Conservation (phyloP, 805 yeast genomes). For the Cyberlindnera veronae region DNA sequence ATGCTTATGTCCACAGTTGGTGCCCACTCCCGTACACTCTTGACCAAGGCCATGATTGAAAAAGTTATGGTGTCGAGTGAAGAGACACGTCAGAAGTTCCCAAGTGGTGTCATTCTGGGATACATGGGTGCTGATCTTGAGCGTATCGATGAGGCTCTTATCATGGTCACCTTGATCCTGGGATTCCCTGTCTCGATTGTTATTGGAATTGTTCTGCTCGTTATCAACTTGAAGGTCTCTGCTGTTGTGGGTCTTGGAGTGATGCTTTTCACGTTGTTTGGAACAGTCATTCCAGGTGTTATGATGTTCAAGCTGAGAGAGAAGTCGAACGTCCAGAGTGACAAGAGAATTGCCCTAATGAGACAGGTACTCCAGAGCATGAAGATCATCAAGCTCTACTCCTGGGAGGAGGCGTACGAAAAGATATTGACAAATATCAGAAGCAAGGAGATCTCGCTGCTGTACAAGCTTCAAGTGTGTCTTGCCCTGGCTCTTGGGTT, state of each 20-base stretch:
- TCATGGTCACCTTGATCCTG: constrained; percentile 50
- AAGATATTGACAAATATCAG: constrained; percentile 49
- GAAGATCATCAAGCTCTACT: constrained; percentile 71
- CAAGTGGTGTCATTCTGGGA: constrained; percentile 67
- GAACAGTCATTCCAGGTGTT: constrained; percentile 42
- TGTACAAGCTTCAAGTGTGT: constrained; percentile 53
- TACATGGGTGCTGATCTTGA: constrained; percentile 76
- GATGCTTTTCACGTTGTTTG: constrained; percentile 35
- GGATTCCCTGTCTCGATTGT: constrained; percentile 53
- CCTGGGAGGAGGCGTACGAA: constrained; percentile 81
- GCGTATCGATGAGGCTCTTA: constrained; percentile 69
- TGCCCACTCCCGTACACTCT: constrained; percentile 59
- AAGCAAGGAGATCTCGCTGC: constrained; percentile 49
- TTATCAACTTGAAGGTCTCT: constrained; percentile 63
- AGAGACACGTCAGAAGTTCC: constrained; percentile 51
- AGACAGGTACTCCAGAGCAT: constrained; percentile 57
- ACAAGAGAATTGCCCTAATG: constrained; percentile 52
- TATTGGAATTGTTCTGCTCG: constrained; percentile 54
- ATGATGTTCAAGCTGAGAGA: constrained; percentile 44
- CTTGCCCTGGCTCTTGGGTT: constrained; percentile 52
- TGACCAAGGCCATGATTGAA: constrained; percentile 64
- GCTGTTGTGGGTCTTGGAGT: constrained; percentile 62
- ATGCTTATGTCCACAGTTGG: constrained; percentile 57
- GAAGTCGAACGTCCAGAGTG: constrained; percentile 53
- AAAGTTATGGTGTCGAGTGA: constrained; percentile 61